Base-by-base conservation (phyloP, 2,329 filamentous ascomycete genomes). In the Tolypocladium paradoxum region DNA sequence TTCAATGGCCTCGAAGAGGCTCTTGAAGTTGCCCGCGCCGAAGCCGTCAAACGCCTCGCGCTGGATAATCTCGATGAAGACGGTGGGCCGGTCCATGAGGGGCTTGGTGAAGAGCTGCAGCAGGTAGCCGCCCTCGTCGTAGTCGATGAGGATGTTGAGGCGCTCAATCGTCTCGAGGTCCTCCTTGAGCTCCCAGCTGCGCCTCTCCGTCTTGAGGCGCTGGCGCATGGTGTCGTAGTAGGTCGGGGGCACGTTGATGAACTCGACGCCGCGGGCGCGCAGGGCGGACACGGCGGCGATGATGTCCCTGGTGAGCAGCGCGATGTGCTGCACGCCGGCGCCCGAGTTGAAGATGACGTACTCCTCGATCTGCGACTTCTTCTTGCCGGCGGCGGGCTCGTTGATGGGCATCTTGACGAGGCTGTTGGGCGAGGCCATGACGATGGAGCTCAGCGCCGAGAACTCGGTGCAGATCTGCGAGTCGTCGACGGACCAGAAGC, bases 361-460 rank as follows among this genome's bases (percentile, higher is more conserved):
- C 73, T 96, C 92, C 70, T 96, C 91, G 61, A 97, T 96, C 73
- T 97, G 92, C 12, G 84, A 89, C 70, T 90, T 88, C 72, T 89
- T 92, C 75, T 93, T 93, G 55, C 91, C 92, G 1, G 81, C 76
- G 0, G 92, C 92, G 2, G 92, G 92, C 73, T 96, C 91, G 76
- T 96, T 96, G 79, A 97, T 95, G 63, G 92, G 92, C 90, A 96
- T 96, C 75, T 96, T 96, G 71, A 96, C 90, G 5, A 87, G 69
- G 54, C 92, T 87, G 73, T 91, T 89, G 55, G 84, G 83, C 5
- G 85, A 89, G 43, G 87, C 82, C 90, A 96, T 96, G 65, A 96
- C 92, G 64, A 96, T 84, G 64, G 83, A 88, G 72, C 85, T 90
- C 48, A 96, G 78, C 11, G 92, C 90, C 1, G 86, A 90, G 78